Conservation (phyloP, 345 rosid species). For the Brassica carinata region DNA sequence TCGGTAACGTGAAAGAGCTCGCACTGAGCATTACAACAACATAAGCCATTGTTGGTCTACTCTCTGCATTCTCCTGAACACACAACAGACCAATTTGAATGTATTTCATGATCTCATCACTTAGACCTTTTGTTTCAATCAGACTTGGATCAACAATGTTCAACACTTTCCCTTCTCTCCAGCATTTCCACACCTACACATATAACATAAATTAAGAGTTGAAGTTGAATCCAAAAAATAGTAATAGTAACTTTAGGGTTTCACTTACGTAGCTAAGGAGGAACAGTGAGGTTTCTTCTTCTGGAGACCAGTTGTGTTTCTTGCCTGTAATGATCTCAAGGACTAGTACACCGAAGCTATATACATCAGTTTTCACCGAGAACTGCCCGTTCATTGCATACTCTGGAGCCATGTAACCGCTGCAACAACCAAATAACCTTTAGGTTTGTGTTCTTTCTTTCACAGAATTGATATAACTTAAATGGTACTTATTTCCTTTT, state of each 20-base stretch:
- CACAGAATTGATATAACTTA: not conserved
- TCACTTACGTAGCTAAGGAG: not conserved
- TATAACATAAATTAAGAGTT: not conserved
- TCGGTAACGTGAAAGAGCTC: conserved; percentile 6
- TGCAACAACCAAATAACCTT: not conserved
- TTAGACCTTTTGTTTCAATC: not conserved
- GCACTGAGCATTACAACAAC: conserved; percentile 32
- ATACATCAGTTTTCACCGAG: not conserved
- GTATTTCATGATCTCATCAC: not conserved
- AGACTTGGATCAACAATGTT: not conserved
- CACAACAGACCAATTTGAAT: not conserved
- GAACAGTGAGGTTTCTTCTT: not conserved
- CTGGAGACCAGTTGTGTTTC: not conserved
- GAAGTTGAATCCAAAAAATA: not conserved
- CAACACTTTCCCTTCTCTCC: not conserved
- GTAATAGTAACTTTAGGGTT: not conserved
- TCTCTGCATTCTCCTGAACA: conserved; percentile 10
- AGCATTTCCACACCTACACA: not conserved
- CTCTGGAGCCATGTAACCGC: conserved; percentile 5
- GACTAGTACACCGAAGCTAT: not conserved
- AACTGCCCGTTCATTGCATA: not conserved
- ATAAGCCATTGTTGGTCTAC: conserved; percentile 37
- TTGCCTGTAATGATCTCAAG: not conserved
- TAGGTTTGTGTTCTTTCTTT: not conserved
- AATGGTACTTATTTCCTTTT: not conserved